phyloP scores from a whole-genome alignment of 2,329 filamentous ascomycete genomes.

The Colletotrichum lindemuthianum region DNA sequence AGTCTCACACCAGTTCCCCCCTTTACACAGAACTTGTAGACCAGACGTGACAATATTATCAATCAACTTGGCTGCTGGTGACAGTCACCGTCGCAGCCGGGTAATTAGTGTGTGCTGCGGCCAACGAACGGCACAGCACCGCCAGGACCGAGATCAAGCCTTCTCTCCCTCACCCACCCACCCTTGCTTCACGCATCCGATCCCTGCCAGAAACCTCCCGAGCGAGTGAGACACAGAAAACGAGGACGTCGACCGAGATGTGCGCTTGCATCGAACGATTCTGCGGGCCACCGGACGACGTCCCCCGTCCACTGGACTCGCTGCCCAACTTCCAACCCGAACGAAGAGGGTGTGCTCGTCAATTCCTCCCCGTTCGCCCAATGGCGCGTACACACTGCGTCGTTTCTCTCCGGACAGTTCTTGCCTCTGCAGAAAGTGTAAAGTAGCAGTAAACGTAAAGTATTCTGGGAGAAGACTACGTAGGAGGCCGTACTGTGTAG shows the following conservation, averaged over 20 bases:
- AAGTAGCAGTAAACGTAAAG: too few relatives aligned
- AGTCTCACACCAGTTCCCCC: neutral
- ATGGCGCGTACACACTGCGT: neutral
- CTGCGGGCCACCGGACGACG: conserved; percentile 22
- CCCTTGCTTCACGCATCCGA: neutral
- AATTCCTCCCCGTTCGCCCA: neutral
- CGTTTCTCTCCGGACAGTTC: neutral
- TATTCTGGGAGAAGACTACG: too few relatives aligned
- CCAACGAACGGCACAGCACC: neutral
- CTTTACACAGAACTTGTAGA: neutral
- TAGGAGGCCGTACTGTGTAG: too few relatives aligned
- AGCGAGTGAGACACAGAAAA: conserved; percentile 8
- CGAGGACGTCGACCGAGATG: conserved; percentile 20
- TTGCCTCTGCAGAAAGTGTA: neutral
- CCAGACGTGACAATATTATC: neutral
- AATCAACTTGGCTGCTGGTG: neutral
- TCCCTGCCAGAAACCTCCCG: conserved; percentile 9
- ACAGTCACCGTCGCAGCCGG: conserved; percentile 7
- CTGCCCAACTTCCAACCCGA: neutral
- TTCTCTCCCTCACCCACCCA: neutral
- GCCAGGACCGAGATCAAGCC: conserved; percentile 6
- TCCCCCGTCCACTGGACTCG: neutral
- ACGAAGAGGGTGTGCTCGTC: conserved; percentile 30
- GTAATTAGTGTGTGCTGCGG: neutral
- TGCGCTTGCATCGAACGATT: conserved; percentile 32